A percentile compares a stretch with the other conserved stretches of the same genome.
phyloP scores from a whole-genome alignment of 495 filamentous ascomycete genomes.

The Penicillium soppii region DNA sequence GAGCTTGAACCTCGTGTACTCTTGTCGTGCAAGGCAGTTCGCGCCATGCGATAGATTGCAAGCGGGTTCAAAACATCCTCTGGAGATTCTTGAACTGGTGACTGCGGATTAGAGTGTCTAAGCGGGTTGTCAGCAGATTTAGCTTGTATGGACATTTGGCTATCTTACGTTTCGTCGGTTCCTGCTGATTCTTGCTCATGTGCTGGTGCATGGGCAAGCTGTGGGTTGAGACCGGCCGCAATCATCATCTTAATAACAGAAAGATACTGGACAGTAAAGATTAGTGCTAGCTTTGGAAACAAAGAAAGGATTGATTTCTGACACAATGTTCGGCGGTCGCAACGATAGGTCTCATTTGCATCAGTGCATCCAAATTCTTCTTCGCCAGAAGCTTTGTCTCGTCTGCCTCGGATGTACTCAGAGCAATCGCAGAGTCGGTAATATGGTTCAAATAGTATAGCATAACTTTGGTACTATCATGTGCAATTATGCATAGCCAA shows the following conservation, averaged over 20 bases:
- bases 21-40: conserved; percentile 19
- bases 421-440: not conserved
- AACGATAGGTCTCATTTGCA: conserved; percentile 22
- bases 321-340: conserved; percentile 22
- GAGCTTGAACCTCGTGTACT: conserved; percentile 1
- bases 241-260: conserved; percentile 20
- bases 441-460: conserved; percentile 14
- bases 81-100: conserved; percentile 17
- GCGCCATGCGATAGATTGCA: conserved; percentile 24
- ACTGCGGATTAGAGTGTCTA: conserved; percentile 3
- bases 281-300: not conserved
- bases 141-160: not conserved
- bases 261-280: conserved; percentile 6
- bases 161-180: conserved; percentile 6
- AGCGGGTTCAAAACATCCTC: conserved; percentile 20
- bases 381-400: conserved; percentile 9
- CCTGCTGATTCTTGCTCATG: not conserved
- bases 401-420: conserved; percentile 4
- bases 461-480: conserved; percentile 19
- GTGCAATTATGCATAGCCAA: conserved; percentile 19
- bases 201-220: not conserved
- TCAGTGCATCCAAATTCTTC: conserved; percentile 14
- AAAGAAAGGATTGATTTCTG: not conserved
- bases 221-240: conserved; percentile 13
- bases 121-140: not conserved